Percentiles rank a stretch among this genome's conserved stretches.
These are phyloP conservation scores for Penicillium sp. DNA, from an alignment of 2,329 filamentous ascomycete genomes.

Conservation along the genomic window DNA sequence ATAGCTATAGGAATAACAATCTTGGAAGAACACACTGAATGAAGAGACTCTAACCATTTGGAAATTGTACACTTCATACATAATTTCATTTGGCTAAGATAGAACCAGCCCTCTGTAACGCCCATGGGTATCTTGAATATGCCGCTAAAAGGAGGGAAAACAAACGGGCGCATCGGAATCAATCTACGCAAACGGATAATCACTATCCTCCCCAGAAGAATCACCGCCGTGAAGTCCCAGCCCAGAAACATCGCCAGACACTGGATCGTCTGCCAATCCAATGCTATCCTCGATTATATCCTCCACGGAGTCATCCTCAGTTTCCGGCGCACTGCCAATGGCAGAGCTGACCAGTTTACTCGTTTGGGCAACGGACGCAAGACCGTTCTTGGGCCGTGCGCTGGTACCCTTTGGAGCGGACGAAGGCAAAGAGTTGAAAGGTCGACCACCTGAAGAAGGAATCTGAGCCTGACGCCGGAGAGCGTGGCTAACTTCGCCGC, in stretches of 20 bases:
- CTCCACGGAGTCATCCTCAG: neutral
- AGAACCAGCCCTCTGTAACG: neutral
- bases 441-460: conserved; percentile 14
- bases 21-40: neutral
- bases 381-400: conserved; percentile 9
- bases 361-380: conserved; percentile 35
- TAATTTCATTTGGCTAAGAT: neutral
- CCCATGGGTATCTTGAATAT: conserved; percentile 8
- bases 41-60: neutral
- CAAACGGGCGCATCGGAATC: neutral
- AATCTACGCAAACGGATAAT: neutral
- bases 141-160: conserved; percentile 1
- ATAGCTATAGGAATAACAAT: neutral
- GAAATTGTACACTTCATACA: neutral
- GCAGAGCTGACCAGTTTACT: conserved; percentile 38
- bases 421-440: neutral
- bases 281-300: neutral
- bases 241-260: neutral
- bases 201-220: neutral
- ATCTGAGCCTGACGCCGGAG: conserved; percentile 29
- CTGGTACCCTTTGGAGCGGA: neutral
- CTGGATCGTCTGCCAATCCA: neutral
- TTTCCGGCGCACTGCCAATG: neutral
- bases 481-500: conserved; percentile 29
- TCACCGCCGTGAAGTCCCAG: neutral